phyloP scores from a whole-genome alignment of 768 basidiomycete species.

The Boletus tomentosulus region DNA sequence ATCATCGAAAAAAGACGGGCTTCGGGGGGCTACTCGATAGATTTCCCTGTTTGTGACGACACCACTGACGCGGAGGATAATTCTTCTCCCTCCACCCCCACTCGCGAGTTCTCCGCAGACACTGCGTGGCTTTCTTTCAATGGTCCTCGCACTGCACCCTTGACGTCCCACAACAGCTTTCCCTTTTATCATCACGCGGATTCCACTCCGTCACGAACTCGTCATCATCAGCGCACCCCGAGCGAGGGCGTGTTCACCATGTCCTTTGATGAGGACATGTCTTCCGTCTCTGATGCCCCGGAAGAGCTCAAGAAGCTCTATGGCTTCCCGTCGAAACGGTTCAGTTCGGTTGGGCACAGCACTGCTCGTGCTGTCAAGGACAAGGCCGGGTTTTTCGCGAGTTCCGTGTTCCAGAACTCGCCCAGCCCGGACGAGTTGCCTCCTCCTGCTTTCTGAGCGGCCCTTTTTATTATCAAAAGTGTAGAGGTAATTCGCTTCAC shows the following conservation, averaged over 20 bases:
- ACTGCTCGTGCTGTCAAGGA: slow-evolving; percentile 25
- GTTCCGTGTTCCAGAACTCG: slow-evolving; percentile 82
- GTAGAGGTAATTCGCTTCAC: slow-evolving; percentile 35
- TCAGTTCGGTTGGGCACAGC: slow-evolving; percentile 28
- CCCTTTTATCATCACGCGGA: slow-evolving; percentile 34
- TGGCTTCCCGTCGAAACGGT: slow-evolving; percentile 29
- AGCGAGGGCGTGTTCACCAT: slow-evolving; percentile 75
- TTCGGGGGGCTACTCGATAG: slow-evolving; percentile 27
- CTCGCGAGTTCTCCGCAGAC: slow-evolving; percentile 35
- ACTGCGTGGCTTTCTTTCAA: slow-evolving; percentile 33
- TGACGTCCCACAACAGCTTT: slow-evolving; percentile 36
- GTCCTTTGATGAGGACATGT: slow-evolving; percentile 65
- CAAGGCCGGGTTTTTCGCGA: slow-evolving; percentile 63
- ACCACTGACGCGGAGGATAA: slow-evolving; percentile 45
- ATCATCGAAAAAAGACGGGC: slow-evolving; percentile 32
- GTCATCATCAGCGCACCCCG: slow-evolving; percentile 52
- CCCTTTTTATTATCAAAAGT: slow-evolving; percentile 33
- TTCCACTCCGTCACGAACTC: slow-evolving; percentile 35
- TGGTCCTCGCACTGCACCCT: slow-evolving; percentile 51
- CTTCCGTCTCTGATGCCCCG: slow-evolving; percentile 38
- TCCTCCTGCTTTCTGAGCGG: slow-evolving; percentile 52
- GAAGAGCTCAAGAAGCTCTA: slow-evolving; percentile 35
- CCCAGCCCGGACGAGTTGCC: slow-evolving; percentile 81
- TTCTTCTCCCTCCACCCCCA: slow-evolving; percentile 53
- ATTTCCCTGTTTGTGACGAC: slow-evolving; percentile 74